These are phyloP conservation scores for Trichoderma sp. DNA, from an alignment of 2,329 filamentous ascomycete genomes.

Conservation along the genomic window DNA sequence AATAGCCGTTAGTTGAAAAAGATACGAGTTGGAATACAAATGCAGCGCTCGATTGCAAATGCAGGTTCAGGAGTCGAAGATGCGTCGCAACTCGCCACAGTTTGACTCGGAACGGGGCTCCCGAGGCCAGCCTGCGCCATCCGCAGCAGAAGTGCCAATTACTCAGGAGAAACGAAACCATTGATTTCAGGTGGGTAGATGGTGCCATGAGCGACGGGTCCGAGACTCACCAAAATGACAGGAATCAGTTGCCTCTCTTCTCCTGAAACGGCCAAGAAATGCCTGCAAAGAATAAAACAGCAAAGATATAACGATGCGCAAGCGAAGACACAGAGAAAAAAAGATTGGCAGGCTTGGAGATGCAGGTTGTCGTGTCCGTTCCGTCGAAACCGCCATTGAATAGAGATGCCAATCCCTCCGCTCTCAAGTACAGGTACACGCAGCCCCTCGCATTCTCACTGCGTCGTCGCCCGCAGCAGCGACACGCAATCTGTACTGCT, in stretches of 20 bases:
- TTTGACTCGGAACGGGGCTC: not conserved
- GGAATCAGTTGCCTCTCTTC: not conserved
- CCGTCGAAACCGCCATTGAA: constrained; percentile 8
- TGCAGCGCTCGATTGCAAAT: not conserved
- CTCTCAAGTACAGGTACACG: not conserved
- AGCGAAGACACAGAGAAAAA: not conserved
- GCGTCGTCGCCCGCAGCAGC: not conserved
- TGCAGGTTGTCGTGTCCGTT: constrained; percentile 7
- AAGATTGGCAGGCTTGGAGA: not conserved
- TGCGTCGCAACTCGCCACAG: constrained; percentile 13
- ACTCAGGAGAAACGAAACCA: not conserved
- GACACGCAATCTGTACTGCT: not conserved
- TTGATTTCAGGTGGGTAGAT: not conserved
- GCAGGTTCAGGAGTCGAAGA: not conserved
- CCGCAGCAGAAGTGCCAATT: not conserved
- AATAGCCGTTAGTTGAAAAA: not conserved
- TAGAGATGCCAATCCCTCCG: not conserved
- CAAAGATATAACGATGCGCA: not conserved
- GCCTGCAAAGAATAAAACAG: not conserved
- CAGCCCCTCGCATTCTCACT: not conserved
- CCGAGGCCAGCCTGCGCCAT: not conserved
- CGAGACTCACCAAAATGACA: not conserved
- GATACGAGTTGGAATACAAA: not conserved
- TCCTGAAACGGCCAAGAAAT: not conserved
- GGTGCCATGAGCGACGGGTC: not conserved